A percentile compares a stretch with the other conserved stretches of the same genome.
Conservation (phyloP, 257 asterid genomes). For the Datura wrightii region DNA sequence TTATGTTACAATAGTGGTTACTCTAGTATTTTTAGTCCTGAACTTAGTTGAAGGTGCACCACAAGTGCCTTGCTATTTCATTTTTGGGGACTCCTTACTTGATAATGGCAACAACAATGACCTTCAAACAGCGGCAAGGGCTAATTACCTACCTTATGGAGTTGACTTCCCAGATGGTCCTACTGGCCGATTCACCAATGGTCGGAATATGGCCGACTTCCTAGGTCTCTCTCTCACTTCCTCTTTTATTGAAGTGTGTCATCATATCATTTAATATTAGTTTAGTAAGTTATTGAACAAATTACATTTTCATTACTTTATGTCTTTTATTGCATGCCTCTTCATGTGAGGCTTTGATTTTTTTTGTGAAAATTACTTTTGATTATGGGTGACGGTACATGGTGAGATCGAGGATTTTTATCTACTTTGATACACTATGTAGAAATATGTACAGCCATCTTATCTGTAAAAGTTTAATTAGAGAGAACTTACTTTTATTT, state of each 20-base stretch:
- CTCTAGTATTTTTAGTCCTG: neutral
- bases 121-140: conserved; percentile 25
- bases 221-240: conserved; percentile 36
- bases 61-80: conserved; percentile 51
- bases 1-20: neutral
- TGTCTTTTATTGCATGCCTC: neutral
- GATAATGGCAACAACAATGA: conserved; percentile 57
- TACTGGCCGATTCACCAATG: conserved; percentile 55
- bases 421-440: neutral
- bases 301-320: neutral
- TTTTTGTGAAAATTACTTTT: neutral
- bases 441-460: neutral
- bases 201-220: conserved; percentile 43
- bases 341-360: neutral
- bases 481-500: no score
- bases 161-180: conserved; percentile 51
- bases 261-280: neutral
- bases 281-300: neutral
- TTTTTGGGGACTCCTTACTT: conserved; percentile 52
- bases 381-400: neutral
- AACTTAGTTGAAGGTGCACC: conserved; percentile 30
- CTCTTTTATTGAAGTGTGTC: neutral
- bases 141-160: conserved; percentile 50
- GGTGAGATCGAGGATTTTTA: no score
- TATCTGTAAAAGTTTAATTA: no score